phyloP scores from a whole-genome alignment of 805 yeast genomes.

The Hyphopichia homilentoma region DNA sequence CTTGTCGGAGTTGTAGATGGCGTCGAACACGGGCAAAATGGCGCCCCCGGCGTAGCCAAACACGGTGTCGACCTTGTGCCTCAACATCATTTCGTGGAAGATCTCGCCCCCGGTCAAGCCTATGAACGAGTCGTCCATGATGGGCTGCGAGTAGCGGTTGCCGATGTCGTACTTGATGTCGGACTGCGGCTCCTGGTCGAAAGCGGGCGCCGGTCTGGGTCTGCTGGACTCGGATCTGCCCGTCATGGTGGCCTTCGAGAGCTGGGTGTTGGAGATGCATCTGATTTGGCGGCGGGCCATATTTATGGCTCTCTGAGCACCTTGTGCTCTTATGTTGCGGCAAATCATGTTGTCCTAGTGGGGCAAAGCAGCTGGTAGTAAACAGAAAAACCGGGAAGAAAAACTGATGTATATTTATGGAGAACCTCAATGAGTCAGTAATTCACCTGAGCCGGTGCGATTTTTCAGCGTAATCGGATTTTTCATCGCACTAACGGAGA shows the following conservation, averaged over 20 bases:
- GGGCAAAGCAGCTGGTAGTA: too few relatives aligned
- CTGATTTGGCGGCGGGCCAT: constrained; percentile 18
- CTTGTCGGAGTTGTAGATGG: constrained; percentile 85
- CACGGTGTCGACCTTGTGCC: constrained; percentile 92
- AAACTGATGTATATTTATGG: constrained; percentile 1
- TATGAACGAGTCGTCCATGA: constrained; percentile 81
- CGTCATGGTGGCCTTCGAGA: constrained; percentile 26
- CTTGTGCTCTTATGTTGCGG: constrained; percentile 14
- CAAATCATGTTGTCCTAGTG: constrained; percentile 16
- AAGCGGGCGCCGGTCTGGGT: constrained; percentile 51
- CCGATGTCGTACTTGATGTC: constrained; percentile 8
- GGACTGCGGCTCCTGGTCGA: constrained; percentile 29
- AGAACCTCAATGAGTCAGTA: constrained; percentile 1
- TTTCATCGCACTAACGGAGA: not conserved
- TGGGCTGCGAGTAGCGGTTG: constrained; percentile 10
- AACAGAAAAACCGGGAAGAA: too few relatives aligned
- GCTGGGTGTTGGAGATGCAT: constrained; percentile 26
- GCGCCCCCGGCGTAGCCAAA: constrained; percentile 99
- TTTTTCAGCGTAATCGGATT: constrained; percentile 10
- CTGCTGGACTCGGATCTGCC: constrained; percentile 21
- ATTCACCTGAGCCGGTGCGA: constrained; percentile 1
- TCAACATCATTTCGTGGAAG: constrained; percentile 97
- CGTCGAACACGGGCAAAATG: constrained; percentile 95
- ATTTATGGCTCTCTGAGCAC: constrained; percentile 6
- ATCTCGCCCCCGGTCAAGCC: constrained; percentile 98